Base-by-base conservation (phyloP, 2,329 filamentous ascomycete genomes). In the Peltaster fructicola region DNA sequence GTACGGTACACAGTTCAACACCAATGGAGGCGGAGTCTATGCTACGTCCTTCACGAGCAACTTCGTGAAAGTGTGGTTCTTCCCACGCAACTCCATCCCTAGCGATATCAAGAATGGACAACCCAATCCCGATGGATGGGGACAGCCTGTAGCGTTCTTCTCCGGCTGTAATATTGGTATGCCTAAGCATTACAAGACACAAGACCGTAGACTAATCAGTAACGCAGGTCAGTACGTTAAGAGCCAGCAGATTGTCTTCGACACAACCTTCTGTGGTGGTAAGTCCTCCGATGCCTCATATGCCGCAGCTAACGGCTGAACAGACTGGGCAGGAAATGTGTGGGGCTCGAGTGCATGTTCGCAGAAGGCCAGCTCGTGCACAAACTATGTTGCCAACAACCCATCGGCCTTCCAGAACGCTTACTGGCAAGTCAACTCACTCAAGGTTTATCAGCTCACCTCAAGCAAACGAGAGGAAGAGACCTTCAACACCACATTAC, bases 61-160 rank as follows among this genome's bases (percentile, higher is more conserved):
- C 0, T 59, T 59, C 34, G 90, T 93, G 49, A 62, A 63, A 23
- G 61, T 91, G 34, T 92, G 71, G 68, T 88, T 79, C 63, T 92
- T 90, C 52, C 59, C 71, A 1, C 70, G 78, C 6, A 49, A 48
- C 32, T 47, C 46, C 6, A 67, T 81, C 30, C 78, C 78, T 1
- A 39, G 28, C 4, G 47, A 48, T 37, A 61, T 76, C 33, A 45
- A 52, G 28, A 39, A 34, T 14, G 35, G 34, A 17, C 40, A 33
- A 1, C 75, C 73, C 1, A 57, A 73, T 35, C 69, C 73, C 0
- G 61, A 57, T 22, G 52, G 52, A 5, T 80, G 74, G 70, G 72
- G 71, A 13, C 55, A 48, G 2, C 68, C 73, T 0, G 36, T 67
- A 4, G 69, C 72, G 1, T 68, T 75, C 27, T 80, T 79, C 48